Conservation (phyloP, 257 asterid genomes). For the Orobanche coerulescens region DNA sequence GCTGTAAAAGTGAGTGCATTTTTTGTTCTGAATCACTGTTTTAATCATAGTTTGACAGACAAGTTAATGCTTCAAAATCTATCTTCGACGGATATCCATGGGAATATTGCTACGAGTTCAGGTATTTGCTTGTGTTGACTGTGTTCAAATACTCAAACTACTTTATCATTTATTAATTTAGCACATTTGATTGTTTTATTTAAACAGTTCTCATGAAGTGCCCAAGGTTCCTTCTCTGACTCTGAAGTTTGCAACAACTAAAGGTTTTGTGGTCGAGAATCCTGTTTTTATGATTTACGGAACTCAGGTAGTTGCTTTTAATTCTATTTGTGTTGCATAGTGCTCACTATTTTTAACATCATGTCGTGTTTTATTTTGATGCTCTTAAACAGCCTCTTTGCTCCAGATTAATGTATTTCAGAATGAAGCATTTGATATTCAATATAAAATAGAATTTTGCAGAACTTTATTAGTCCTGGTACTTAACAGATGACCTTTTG, state of each 20-base stretch:
- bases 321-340: slow-evolving; percentile 16
- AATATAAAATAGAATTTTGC: background rate
- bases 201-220: slow-evolving; percentile 47
- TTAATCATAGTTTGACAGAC: slow-evolving; percentile 48
- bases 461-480: background rate
- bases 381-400: slow-evolving; percentile 5
- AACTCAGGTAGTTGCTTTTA: slow-evolving; percentile 44
- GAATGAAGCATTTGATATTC: background rate
- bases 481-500: background rate
- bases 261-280: slow-evolving; percentile 50
- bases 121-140: slow-evolving; percentile 36
- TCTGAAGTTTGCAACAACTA: slow-evolving; percentile 58
- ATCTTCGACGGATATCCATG: slow-evolving; percentile 74
- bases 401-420: background rate
- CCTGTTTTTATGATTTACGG: slow-evolving; percentile 66
- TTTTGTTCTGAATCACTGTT: slow-evolving; percentile 11
- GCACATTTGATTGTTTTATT: slow-evolving; percentile 22
- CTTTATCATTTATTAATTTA: slow-evolving; percentile 17
- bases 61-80: slow-evolving; percentile 57
- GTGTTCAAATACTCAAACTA: background rate
- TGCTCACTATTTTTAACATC: slow-evolving; percentile 10
- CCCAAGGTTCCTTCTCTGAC: slow-evolving; percentile 57
- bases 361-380: background rate
- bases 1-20: slow-evolving; percentile 4
- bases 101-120: slow-evolving; percentile 74